A percentile compares a stretch with the other conserved stretches of the same genome.
These are phyloP conservation scores for Chimonanthus praecox DNA, from an alignment of 164 flowering plant genomes.

Conservation along the genomic window DNA sequence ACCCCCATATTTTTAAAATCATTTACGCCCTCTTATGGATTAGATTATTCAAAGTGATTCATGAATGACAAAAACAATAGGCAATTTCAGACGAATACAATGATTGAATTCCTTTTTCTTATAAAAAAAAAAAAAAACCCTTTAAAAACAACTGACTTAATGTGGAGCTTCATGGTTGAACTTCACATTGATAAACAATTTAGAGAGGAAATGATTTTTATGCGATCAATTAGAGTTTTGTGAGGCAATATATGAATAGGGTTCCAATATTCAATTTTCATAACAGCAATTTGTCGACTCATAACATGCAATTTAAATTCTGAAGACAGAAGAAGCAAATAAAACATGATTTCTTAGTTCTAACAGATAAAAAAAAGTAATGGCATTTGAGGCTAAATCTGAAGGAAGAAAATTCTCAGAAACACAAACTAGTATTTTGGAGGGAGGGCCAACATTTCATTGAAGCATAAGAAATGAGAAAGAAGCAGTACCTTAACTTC, in stretches of 20 bases:
- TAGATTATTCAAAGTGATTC: neutral
- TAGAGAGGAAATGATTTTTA: no score
- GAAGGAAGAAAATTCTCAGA: neutral
- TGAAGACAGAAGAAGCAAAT: neutral
- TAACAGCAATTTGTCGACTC: neutral
- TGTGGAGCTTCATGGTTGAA: no score
- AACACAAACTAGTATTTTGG: neutral
- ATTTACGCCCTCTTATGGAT: neutral
- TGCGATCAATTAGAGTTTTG: neutral
- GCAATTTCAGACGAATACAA: no score
- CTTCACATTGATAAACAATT: no score
- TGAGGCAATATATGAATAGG: neutral
- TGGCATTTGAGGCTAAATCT: neutral
- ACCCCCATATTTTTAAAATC: neutral
- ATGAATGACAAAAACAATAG: no score
- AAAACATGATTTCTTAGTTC: neutral
- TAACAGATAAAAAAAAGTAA: neutral
- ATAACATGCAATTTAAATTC: neutral
- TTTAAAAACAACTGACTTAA: no score
- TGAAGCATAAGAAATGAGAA: neutral
- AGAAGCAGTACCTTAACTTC: slow-evolving; percentile 74
- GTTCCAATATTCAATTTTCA: neutral
- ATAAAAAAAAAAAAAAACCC: no score
- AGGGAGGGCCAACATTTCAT: neutral
- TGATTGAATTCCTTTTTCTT: no score